Percentiles rank a stretch among this genome's conserved stretches.
Conservation (phyloP, 164 flowering plant genomes). For the Sextonia rubra region DNA sequence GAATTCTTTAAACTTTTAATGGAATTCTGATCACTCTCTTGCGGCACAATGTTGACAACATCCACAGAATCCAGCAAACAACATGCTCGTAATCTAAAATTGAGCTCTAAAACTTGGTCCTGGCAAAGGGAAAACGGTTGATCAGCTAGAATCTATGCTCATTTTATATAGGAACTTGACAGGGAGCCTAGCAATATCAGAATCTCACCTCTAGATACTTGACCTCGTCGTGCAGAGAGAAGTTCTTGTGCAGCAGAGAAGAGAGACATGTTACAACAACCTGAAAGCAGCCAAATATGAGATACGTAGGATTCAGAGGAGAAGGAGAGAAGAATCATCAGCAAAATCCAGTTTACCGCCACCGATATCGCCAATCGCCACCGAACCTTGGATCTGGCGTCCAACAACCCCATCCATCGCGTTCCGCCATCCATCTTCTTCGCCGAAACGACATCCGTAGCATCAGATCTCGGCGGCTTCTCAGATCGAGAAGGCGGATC, state of each 20-base stretch:
- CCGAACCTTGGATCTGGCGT: conserved; percentile 20
- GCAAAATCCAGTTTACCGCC: conserved; percentile 29
- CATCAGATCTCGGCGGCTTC: conserved; percentile 12
- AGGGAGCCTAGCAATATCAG: neutral
- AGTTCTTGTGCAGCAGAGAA: conserved; percentile 48
- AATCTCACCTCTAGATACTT: conserved; percentile 46
- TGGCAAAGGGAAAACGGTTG: conserved; percentile 21
- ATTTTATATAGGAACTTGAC: neutral
- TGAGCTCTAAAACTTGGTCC: conserved; percentile 42
- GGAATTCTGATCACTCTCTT: conserved; percentile 21
- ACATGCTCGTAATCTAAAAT: conserved; percentile 36
- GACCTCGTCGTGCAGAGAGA: conserved; percentile 43
- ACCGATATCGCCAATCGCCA: conserved; percentile 36
- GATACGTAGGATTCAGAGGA: neutral
- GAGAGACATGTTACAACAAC: conserved; percentile 30
- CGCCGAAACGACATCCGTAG: conserved; percentile 5
- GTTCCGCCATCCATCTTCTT: conserved; percentile 2
- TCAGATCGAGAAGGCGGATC: conserved; percentile 23
- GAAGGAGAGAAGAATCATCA: neutral
- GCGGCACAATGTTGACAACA: conserved; percentile 9
- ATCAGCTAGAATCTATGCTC: conserved; percentile 1
- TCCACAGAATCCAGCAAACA: conserved; percentile 24
- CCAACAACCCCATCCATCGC: conserved; percentile 5
- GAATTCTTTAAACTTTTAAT: conserved; percentile 40
- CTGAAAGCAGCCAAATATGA: conserved; percentile 33